These are phyloP conservation scores for Ceratocystis lukuohia DNA, from an alignment of 2,329 filamentous ascomycete species.

Conservation along the genomic window DNA sequence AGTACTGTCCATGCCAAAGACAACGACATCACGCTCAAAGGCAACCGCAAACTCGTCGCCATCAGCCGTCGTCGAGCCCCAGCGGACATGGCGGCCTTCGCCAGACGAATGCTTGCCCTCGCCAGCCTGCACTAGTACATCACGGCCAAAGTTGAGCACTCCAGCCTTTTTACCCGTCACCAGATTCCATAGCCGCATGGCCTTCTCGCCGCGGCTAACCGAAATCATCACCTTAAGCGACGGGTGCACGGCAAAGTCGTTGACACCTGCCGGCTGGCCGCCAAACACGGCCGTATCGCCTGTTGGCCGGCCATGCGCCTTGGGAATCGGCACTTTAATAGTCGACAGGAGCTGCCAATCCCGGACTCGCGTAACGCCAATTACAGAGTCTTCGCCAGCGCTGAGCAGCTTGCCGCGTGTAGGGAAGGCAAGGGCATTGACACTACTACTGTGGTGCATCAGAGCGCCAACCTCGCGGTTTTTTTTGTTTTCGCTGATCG, in stretches of 20 bases:
- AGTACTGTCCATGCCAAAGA: constrained; percentile 80
- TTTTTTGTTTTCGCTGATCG: constrained; percentile 68
- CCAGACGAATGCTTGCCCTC: constrained; percentile 66
- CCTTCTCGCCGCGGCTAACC: constrained; percentile 76
- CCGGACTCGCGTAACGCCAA: constrained; percentile 72
- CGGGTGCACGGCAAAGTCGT: constrained; percentile 89
- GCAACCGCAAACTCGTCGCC: constrained; percentile 75
- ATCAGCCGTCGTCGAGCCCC: constrained; percentile 56
- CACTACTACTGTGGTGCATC: constrained; percentile 70
- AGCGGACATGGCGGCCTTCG: constrained; percentile 70
- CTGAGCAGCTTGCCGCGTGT: constrained; percentile 76
- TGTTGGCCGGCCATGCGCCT: constrained; percentile 63
- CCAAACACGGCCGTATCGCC: constrained; percentile 80
- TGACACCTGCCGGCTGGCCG: constrained; percentile 73
- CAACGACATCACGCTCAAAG: constrained; percentile 72
- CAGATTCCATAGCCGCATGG: constrained; percentile 90
- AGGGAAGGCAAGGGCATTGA: constrained; percentile 71
- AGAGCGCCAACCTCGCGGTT: constrained; percentile 82
- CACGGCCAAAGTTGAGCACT: constrained; percentile 69
- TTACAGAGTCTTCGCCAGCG: constrained; percentile 80
- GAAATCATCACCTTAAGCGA: constrained; percentile 95
- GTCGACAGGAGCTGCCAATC: constrained; percentile 81
- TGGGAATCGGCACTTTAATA: constrained; percentile 80
- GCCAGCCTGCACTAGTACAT: constrained; percentile 59
- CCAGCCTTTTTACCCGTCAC: constrained; percentile 93